Conservation (phyloP, 1,139 yeast species). For the Kluyveromyces sp. region DNA sequence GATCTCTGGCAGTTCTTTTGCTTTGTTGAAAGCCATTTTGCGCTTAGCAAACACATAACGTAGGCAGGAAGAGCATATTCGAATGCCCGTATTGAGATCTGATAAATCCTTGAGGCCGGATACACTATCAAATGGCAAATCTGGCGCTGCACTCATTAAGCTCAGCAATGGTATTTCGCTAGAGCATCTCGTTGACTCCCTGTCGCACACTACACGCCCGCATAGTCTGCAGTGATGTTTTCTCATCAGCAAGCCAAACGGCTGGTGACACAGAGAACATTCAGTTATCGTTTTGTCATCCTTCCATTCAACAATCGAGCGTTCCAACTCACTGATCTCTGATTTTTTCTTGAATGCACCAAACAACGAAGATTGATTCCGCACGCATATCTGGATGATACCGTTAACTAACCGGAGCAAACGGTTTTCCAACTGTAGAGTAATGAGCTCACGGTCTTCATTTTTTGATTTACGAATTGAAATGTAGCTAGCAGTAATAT, state of each 20-base stretch:
- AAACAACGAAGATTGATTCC: constrained; percentile 18
- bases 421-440: constrained; percentile 58
- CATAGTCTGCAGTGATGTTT: constrained; percentile 88
- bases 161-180: constrained; percentile 57
- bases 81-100: constrained; percentile 31
- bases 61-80: constrained; percentile 70
- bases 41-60: constrained; percentile 51
- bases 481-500: constrained; percentile 42
- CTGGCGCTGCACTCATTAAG: constrained; percentile 26
- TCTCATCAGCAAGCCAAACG: constrained; percentile 52
- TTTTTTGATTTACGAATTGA: constrained; percentile 36
- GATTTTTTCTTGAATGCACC: constrained; percentile 21
- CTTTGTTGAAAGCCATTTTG: constrained; percentile 40
- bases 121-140: constrained; percentile 23
- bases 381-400: constrained; percentile 19
- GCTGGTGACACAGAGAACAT: constrained; percentile 59
- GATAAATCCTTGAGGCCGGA: constrained; percentile 14
- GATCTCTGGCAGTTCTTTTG: constrained; percentile 21
- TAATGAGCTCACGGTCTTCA: constrained; percentile 41
- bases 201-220: constrained; percentile 77
- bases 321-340: constrained; percentile 39
- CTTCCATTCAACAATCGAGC: constrained; percentile 62
- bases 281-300: constrained; percentile 42
- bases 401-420: constrained; percentile 43
- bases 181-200: constrained; percentile 56